These are phyloP conservation scores for Mrakia blollopis DNA, from an alignment of 768 basidiomycete species.

Conservation along the genomic window DNA sequence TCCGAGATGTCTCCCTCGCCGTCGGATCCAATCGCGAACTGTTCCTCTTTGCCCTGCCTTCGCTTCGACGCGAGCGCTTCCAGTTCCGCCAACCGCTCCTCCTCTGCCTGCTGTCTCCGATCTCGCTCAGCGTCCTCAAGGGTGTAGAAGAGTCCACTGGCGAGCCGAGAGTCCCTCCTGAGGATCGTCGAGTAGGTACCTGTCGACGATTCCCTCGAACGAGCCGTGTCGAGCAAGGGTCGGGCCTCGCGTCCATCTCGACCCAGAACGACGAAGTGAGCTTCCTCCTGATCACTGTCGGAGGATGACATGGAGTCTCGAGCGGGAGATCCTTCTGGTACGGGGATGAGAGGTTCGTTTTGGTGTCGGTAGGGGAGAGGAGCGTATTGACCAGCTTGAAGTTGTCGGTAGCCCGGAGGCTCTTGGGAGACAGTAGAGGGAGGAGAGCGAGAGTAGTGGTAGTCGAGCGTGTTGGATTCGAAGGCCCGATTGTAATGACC, in stretches of 20 bases:
- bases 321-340: neutral
- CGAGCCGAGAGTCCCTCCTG: slow-evolving; percentile 2
- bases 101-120: neutral
- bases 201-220: neutral
- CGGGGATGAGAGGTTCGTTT: neutral
- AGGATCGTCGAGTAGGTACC: slow-evolving; percentile 8
- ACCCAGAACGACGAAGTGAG: neutral
- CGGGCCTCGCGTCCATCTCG: neutral
- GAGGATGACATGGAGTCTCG: neutral
- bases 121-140: neutral
- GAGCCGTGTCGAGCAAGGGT: neutral
- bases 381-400: neutral
- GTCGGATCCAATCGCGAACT: slow-evolving; percentile 6
- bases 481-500: neutral
- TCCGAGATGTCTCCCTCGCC: slow-evolving; percentile 11
- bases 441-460: neutral
- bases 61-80: neutral
- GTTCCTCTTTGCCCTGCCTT: neutral
- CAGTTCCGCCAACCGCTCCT: neutral
- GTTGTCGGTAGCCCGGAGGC: neutral
- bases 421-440: neutral
- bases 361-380: neutral
- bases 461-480: neutral
- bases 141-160: neutral
- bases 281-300: neutral